Conservation (phyloP, 768 basidiomycete species). For the Naganishia kalamii region DNA sequence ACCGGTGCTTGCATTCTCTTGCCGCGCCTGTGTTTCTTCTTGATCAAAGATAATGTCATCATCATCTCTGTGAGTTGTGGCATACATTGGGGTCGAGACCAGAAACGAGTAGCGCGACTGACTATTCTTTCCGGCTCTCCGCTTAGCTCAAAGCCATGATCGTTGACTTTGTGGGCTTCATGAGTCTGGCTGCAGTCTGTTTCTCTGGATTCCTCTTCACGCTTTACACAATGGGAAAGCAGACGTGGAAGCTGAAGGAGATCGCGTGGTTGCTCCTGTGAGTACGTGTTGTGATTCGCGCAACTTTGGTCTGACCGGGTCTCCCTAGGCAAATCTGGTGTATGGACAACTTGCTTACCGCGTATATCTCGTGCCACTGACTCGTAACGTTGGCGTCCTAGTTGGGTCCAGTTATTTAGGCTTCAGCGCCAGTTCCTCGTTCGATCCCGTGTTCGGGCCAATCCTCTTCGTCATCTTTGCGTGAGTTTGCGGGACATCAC, state of each 20-base stretch:
- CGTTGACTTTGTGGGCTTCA: constrained; percentile 41
- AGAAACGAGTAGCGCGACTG: neutral
- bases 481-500: constrained; percentile 26
- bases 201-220: constrained; percentile 44
- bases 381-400: neutral
- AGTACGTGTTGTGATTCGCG: constrained; percentile 16
- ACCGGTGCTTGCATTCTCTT: constrained; percentile 46
- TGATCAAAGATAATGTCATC: constrained; percentile 44
- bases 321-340: constrained; percentile 24
- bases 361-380: too few species aligned
- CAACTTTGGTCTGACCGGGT: neutral
- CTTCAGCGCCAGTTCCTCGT: constrained; percentile 39
- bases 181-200: constrained; percentile 33
- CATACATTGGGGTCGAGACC: neutral
- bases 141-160: constrained; percentile 44
- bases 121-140: neutral
- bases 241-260: constrained; percentile 44
- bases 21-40: constrained; percentile 43
- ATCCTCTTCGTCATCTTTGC: constrained; percentile 44
- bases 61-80: constrained; percentile 40
- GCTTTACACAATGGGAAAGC: constrained; percentile 43
- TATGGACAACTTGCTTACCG: too few species aligned
- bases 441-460: constrained; percentile 45
- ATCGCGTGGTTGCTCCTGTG: constrained; percentile 46
- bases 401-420: constrained; percentile 29